Conservation (phyloP, 2,329 filamentous ascomycete genomes). For the Ophiostoma sp. region DNA sequence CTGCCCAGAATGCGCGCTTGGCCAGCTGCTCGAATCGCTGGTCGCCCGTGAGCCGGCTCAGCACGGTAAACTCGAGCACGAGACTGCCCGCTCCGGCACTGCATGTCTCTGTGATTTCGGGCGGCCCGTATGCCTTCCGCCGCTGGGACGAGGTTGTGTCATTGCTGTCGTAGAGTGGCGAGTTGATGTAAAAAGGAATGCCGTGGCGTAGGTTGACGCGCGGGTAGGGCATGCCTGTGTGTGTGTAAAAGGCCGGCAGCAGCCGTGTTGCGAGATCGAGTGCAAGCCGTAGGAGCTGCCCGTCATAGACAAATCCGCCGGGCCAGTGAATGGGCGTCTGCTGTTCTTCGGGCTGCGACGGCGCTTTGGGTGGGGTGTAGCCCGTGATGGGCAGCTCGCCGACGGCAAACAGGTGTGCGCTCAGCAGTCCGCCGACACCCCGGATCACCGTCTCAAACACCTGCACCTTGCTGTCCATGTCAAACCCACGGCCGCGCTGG, state of each 20-base stretch:
- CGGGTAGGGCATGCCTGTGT: conserved; percentile 88
- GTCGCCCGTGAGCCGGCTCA: conserved; percentile 84
- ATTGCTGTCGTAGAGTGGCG: conserved; percentile 60
- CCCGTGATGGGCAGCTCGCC: conserved; percentile 82
- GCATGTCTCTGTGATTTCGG: conserved; percentile 90
- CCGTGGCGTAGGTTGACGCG: conserved; percentile 86
- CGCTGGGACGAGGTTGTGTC: conserved; percentile 31
- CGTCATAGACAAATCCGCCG: conserved; percentile 76
- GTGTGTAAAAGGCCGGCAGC: conserved; percentile 85
- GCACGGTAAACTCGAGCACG: conserved; percentile 84
- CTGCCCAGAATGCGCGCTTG: conserved; percentile 92
- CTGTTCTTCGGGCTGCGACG: conserved; percentile 10
- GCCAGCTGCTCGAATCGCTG: conserved; percentile 81
- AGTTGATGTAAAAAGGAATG: conserved; percentile 83
- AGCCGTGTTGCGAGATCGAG: conserved; percentile 77
- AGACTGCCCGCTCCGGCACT: conserved; percentile 94
- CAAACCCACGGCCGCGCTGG: conserved; percentile 71
- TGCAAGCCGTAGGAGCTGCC: conserved; percentile 84
- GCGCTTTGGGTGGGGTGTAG: conserved; percentile 52
- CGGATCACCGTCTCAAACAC: conserved; percentile 97
- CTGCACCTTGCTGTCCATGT: conserved; percentile 96
- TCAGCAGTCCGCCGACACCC: conserved; percentile 83
- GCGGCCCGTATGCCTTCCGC: conserved; percentile 38
- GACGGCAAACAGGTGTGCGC: conserved; percentile 86
- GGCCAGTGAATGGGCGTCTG: conserved; percentile 61